Evolutionary conservation across 139 green algal species (phyloP).

Genomic region (Pseudopediastrum boryanum): DNA sequence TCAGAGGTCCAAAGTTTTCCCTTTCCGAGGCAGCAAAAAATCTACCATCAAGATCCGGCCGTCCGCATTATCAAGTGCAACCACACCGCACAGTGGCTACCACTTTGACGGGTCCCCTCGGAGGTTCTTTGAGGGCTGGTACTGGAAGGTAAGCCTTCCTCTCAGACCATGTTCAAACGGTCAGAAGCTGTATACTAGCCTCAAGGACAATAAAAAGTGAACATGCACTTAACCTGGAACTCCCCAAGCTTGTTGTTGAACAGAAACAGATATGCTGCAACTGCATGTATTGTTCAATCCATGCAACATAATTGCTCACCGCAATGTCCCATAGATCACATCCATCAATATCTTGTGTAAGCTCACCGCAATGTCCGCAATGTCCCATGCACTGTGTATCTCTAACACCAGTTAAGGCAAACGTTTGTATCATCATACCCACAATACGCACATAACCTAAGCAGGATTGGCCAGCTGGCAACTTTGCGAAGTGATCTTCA

Average conservation of each 20-base stretch:
- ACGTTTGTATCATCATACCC: neutral
- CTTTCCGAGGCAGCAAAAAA: too few species aligned
- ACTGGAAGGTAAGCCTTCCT: conserved; percentile 75
- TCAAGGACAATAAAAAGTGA: neutral
- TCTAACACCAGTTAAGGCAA: too few species aligned
- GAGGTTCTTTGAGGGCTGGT: conserved; percentile 98
- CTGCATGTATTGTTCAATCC: neutral
- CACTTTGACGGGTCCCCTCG: conserved; percentile 75
- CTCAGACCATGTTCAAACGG: neutral
- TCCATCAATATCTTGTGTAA: too few species aligned
- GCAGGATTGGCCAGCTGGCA: neutral
- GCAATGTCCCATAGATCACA: too few species aligned
- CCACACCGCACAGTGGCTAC: conserved; percentile 83
- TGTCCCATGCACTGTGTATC: too few species aligned
- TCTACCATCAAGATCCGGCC: too few species aligned
- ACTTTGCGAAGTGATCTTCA: neutral
- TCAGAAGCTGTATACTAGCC: neutral
- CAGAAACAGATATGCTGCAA: neutral
- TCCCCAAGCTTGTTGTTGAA: neutral
- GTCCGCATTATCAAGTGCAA: too few species aligned
- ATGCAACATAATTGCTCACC: neutral
- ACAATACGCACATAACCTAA: neutral
- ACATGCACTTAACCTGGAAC: neutral
- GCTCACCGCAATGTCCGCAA: too few species aligned
- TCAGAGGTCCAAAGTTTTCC: too few species aligned